A percentile compares a stretch with the other conserved stretches of the same genome.
Evolutionary conservation across 768 basidiomycete genomes (phyloP).

Genomic region (Pulveroboletus sp.): DNA sequence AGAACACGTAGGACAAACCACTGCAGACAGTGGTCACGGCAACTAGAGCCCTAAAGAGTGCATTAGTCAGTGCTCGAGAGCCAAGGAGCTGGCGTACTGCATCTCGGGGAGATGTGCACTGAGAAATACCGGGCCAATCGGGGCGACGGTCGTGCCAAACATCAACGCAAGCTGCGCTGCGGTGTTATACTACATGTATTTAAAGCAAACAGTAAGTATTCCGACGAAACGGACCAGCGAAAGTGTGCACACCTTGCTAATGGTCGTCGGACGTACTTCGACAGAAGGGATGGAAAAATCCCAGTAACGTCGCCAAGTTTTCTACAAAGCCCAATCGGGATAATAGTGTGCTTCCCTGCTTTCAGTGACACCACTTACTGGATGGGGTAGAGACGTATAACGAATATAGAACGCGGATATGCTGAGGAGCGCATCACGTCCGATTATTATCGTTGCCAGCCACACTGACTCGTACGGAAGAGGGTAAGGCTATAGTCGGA

Average conservation of each 20-base stretch:
- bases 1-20: constrained; percentile 76
- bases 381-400: constrained; percentile 81
- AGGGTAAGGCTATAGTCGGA: background rate
- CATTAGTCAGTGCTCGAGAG: background rate
- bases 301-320: constrained; percentile 93
- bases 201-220: background rate
- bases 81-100: constrained; percentile 52
- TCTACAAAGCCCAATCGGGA: constrained; percentile 40
- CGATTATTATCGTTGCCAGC: constrained; percentile 80
- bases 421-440: constrained; percentile 81
- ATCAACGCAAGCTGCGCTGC: constrained; percentile 87
- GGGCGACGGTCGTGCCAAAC: constrained; percentile 82
- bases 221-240: background rate
- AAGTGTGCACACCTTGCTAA: constrained; percentile 67
- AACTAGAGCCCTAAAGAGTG: constrained; percentile 64
- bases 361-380: constrained; percentile 43
- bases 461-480: constrained; percentile 52
- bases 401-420: constrained; percentile 91
- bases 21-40: constrained; percentile 91
- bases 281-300: constrained; percentile 94
- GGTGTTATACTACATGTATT: constrained; percentile 69
- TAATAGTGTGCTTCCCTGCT: background rate
- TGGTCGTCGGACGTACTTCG: constrained; percentile 87
- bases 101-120: constrained; percentile 53
- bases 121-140: constrained; percentile 63